Conservation (phyloP, 2,329 filamentous ascomycete species). For the Botrytis cinerea region DNA sequence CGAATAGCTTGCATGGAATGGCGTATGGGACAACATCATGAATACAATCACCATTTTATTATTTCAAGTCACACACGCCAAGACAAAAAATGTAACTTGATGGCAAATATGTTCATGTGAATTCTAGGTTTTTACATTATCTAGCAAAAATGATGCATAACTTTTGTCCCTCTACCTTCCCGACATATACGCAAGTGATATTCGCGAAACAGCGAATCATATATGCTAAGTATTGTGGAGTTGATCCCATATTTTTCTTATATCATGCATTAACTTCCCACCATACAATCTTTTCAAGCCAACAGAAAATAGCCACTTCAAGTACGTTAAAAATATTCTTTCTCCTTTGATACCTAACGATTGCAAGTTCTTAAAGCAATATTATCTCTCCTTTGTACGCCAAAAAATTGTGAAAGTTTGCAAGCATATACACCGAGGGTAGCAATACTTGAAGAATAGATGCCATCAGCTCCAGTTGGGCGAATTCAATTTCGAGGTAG, state of each 20-base stretch:
- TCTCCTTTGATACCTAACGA: background rate
- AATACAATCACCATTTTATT: conserved; percentile 11
- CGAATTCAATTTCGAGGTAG: background rate
- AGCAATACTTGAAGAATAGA: background rate
- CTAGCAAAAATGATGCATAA: background rate
- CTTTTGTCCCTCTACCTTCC: background rate
- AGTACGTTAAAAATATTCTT: background rate
- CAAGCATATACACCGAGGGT: background rate
- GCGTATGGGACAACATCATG: background rate
- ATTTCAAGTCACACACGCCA: background rate
- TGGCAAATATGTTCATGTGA: background rate
- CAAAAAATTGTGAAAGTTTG: background rate
- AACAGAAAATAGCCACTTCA: background rate
- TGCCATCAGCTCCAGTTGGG: too few relatives aligned
- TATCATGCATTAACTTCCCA: background rate
- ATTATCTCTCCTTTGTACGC: background rate
- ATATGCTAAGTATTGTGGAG: background rate
- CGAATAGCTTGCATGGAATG: conserved; percentile 19
- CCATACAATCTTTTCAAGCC: background rate
- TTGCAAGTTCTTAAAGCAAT: background rate
- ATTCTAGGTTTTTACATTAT: conserved; percentile 5
- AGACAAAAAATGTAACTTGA: background rate
- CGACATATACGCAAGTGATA: background rate
- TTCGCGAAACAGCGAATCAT: background rate
- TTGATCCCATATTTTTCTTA: background rate